These are phyloP conservation scores for Akanthomyces uredinophilus DNA, from an alignment of 2,329 filamentous ascomycete species.

Conservation along the genomic window DNA sequence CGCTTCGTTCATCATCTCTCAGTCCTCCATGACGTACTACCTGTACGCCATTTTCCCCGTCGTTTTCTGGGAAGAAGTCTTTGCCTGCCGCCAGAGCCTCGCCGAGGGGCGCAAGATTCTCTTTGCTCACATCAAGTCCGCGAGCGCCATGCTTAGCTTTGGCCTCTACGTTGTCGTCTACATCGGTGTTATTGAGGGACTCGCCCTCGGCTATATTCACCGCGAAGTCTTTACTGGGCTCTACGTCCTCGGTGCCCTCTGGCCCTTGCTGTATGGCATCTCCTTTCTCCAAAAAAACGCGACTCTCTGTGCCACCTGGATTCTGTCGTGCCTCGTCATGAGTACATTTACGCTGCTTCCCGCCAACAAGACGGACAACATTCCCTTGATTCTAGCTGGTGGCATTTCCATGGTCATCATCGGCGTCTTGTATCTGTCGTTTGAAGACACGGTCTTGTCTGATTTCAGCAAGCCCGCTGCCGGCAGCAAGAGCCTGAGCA, in stretches of 20 bases:
- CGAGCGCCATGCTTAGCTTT: constrained; percentile 53
- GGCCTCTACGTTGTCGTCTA: constrained; percentile 61
- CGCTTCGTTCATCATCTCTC: constrained; percentile 72
- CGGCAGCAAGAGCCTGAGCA: constrained; percentile 27
- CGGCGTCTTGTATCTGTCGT: constrained; percentile 72
- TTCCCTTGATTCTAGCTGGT: constrained; percentile 67
- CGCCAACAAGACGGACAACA: constrained; percentile 76
- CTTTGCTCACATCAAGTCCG: constrained; percentile 62
- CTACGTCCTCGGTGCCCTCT: constrained; percentile 70
- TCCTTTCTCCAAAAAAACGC: constrained; percentile 65
- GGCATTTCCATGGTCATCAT: constrained; percentile 72
- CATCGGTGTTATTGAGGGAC: constrained; percentile 68
- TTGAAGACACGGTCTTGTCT: constrained; percentile 60
- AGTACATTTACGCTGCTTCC: constrained; percentile 85
- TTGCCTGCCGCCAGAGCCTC: constrained; percentile 67
- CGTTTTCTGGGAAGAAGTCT: constrained; percentile 95
- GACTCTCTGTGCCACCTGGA: constrained; percentile 65
- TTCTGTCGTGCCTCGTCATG: constrained; percentile 72
- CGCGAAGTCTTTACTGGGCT: constrained; percentile 80
- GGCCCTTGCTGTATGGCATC: constrained; percentile 70
- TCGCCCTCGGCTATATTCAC: constrained; percentile 88
- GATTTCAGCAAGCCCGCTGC: constrained; percentile 29
- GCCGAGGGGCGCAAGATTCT: constrained; percentile 61
- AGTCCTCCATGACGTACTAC: constrained; percentile 81
- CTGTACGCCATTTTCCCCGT: constrained; percentile 88